Base-by-base conservation (phyloP, 257 asterid species). In the Primulina tabacum region DNA sequence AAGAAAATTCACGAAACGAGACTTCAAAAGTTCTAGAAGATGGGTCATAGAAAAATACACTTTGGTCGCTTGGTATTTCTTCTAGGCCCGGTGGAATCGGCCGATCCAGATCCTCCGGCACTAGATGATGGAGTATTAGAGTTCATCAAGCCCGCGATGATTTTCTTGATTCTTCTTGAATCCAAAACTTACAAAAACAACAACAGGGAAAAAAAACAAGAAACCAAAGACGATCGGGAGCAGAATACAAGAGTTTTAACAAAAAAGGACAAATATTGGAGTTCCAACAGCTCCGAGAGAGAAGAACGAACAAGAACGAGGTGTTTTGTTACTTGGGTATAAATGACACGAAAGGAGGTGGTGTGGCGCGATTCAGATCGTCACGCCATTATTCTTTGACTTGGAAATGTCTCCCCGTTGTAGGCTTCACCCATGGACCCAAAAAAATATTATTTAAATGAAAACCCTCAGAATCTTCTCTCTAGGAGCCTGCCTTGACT, bases 1-100 rank as follows among this genome's bases (percentile, higher is more conserved):
- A 26, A 40, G 26, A 64, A 37, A 37, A 64, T 7, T n/a, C n/a
- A 8, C 16, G 8, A 59, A 18, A 16, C 33, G 11, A 47, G 7
- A 50, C 57, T 5, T 50, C 8, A 50, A 52, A 33, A 26, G 20
- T 33, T 1, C 53, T 12, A 7, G 12, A 40, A 62, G 16, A 2
- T 10, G 8, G 64, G 32, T 14, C 14, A 63, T n/a, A 67, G 52
- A 71, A 72, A 34, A n/a, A 34, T 75, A 84, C 89, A 85, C 73
- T 85, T 83, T 37, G 90, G 90, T 30, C 90, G 76, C 77, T 79
- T 83, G 58, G 90, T 76, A 59, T 72, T 78, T 32, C 84, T 75
- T 67, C 83, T 65, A 65, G 79, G 50, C 29, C 80, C 61, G 1
- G 78, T n/a, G 16, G 82, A 73, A 67, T 82, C 89, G 75, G 75